phyloP scores from a whole-genome alignment of 371 early-diverging fungal genomes.

The Mortierella sp. region DNA sequence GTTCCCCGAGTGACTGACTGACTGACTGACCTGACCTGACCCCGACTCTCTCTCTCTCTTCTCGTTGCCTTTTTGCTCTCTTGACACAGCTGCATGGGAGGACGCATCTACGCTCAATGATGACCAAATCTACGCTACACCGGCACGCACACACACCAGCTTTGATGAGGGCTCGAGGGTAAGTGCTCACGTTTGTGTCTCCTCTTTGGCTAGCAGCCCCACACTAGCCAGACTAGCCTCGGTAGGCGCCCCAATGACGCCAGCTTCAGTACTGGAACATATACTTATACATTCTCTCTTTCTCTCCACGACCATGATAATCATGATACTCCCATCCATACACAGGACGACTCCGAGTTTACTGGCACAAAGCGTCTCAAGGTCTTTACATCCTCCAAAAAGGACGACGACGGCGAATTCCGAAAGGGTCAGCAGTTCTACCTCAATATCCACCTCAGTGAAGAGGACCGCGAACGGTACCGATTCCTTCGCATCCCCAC shows the following conservation, averaged over 20 bases:
- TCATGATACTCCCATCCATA: background rate
- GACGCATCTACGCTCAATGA: slow-evolving; percentile 20
- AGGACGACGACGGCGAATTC: slow-evolving; percentile 49
- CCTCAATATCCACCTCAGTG: slow-evolving; percentile 37
- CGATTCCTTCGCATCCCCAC: slow-evolving; percentile 46
- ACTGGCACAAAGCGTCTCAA: slow-evolving; percentile 28
- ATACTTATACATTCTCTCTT: background rate
- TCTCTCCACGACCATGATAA: background rate
- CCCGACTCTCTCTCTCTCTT: background rate
- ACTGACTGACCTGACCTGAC: background rate
- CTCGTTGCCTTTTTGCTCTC: background rate
- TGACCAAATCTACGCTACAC: slow-evolving; percentile 30
- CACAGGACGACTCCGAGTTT: slow-evolving; percentile 34
- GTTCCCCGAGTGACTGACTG: no score
- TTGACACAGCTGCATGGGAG: slow-evolving; percentile 34
- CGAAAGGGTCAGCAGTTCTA: slow-evolving; percentile 51
- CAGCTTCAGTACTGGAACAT: no score
- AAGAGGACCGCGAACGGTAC: slow-evolving; percentile 35
- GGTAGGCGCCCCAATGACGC: no score
- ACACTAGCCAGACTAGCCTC: background rate
- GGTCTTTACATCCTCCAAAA: slow-evolving; percentile 48
- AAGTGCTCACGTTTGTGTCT: slow-evolving; percentile 1
- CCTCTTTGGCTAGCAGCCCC: background rate
- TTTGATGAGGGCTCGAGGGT: slow-evolving; percentile 39
- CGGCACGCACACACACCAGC: slow-evolving; percentile 38